Evolutionary conservation across 2,329 filamentous ascomycete species (phyloP).

Genomic region (Aspergillus novofumigatus): DNA sequence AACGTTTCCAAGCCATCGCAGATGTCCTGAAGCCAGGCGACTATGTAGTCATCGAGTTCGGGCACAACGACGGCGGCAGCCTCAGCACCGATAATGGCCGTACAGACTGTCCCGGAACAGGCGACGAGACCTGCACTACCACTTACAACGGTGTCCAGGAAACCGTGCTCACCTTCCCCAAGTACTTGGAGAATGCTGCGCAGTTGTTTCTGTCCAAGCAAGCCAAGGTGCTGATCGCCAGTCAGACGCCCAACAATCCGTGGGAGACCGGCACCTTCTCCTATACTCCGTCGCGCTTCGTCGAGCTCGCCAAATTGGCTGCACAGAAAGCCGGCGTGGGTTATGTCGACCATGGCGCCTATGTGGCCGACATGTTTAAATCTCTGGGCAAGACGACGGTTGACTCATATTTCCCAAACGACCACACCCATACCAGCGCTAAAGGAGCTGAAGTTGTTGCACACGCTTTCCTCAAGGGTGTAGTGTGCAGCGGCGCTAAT

Average conservation of each 20-base stretch:
- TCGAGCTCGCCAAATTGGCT: conserved; percentile 51
- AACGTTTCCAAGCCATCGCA: conserved; percentile 58
- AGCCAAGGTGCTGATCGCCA: conserved; percentile 57
- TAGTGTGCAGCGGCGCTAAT: conserved; percentile 47
- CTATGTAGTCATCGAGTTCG: conserved; percentile 67
- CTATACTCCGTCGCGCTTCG: conserved; percentile 51
- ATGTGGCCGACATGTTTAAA: conserved; percentile 52
- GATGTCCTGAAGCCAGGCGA: conserved; percentile 53
- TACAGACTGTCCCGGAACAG: conserved; percentile 55
- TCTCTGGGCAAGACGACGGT: conserved; percentile 48
- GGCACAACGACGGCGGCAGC: conserved; percentile 66
- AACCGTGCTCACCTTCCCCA: conserved; percentile 58
- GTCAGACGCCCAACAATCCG: conserved; percentile 59
- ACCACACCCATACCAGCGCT: conserved; percentile 61
- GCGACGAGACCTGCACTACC: conserved; percentile 51
- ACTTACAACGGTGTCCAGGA: conserved; percentile 50
- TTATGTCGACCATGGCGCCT: conserved; percentile 59
- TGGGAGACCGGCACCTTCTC: conserved; percentile 55
- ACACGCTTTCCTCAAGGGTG: conserved; percentile 56
- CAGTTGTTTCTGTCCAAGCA: conserved; percentile 53
- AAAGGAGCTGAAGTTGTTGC: conserved; percentile 54
- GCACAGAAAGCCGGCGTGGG: conserved; percentile 45
- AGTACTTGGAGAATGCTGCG: conserved; percentile 57
- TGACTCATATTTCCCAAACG: conserved; percentile 53
- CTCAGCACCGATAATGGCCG: conserved; percentile 58